These are phyloP conservation scores for Angophora floribunda DNA, from an alignment of 345 rosid genomes.

Conservation along the genomic window DNA sequence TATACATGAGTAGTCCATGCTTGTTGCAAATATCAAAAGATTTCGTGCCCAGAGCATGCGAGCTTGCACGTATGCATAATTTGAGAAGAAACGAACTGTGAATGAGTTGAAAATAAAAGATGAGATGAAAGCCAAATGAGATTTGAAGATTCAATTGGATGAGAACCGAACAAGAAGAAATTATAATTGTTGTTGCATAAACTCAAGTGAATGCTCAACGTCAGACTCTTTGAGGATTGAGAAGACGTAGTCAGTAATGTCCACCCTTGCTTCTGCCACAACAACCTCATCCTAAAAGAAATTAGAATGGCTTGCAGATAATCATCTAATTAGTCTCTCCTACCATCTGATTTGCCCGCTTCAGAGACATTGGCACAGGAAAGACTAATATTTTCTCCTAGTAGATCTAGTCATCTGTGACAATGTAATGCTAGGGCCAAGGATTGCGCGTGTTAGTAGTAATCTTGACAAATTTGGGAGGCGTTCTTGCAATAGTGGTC, in stretches of 20 bases:
- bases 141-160: too few relatives aligned
- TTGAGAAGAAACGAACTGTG: background rate
- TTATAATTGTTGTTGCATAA: too few relatives aligned
- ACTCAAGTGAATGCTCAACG: too few relatives aligned
- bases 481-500: background rate
- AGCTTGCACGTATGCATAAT: background rate
- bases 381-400: background rate
- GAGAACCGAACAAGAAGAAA: too few relatives aligned
- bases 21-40: background rate
- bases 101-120: background rate
- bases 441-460: background rate
- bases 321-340: too few relatives aligned
- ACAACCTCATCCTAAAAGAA: too few relatives aligned
- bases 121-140: background rate
- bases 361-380: background rate
- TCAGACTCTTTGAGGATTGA: too few relatives aligned
- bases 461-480: background rate
- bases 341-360: background rate
- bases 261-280: too few relatives aligned
- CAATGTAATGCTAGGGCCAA: background rate
- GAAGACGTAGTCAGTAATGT: too few relatives aligned
- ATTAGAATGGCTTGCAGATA: too few relatives aligned
- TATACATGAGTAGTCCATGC: background rate
- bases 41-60: background rate
- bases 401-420: background rate